Base-by-base conservation (phyloP, 371 early-diverging fungal genomes). In the Rhizopus arrhizus region DNA sequence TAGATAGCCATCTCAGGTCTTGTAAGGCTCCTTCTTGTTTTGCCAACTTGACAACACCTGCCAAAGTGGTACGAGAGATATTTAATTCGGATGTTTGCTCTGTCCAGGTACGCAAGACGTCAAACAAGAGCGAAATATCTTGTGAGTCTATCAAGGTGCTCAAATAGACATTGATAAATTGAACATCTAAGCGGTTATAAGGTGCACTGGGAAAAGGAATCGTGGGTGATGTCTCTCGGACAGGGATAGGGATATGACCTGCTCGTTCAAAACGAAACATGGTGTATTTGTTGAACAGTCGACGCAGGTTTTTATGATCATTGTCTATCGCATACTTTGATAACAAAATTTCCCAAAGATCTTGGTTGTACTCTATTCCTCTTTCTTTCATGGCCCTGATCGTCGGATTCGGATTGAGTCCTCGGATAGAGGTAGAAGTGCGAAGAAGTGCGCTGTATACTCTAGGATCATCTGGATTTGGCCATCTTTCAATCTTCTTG, bases 181-280 rank as follows among this genome's bases (percentile, higher is more conserved):
- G 46, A 34, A 66, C 65, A 51, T 81, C 81, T 9, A 64, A n/a
- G 16, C 35, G n/a, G 15, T 60, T 67, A 47, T 81, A 81, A 31
- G 81, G 81, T 9, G 66, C 76, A 4, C 78, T 68, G 1, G 78
- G 81, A 62, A 81, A 78, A 0, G 81, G 76, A 16, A 68, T 47
- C 5, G 74, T 66, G 15, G 72, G 67, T 1, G 69, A 52, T 12
- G 35, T 35, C 46, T 76, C 70, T 28, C 73, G 69, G 2, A 72
- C 65, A 22, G 81, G 81, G 7, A 76, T 71, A 16, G 81, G 77
- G 31, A 81, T 69, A 43, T 66, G 66, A 51, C 74, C 78, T 35
- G 55, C 33, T 6, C 67, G 59, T 54, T 78, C 70, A 46, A 78
- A 74, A 9, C 78, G 66, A 49, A 52, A 41, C 81, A 78, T 78